Conservation (phyloP, 768 basidiomycete genomes). For the Lyophyllum shimeji region DNA sequence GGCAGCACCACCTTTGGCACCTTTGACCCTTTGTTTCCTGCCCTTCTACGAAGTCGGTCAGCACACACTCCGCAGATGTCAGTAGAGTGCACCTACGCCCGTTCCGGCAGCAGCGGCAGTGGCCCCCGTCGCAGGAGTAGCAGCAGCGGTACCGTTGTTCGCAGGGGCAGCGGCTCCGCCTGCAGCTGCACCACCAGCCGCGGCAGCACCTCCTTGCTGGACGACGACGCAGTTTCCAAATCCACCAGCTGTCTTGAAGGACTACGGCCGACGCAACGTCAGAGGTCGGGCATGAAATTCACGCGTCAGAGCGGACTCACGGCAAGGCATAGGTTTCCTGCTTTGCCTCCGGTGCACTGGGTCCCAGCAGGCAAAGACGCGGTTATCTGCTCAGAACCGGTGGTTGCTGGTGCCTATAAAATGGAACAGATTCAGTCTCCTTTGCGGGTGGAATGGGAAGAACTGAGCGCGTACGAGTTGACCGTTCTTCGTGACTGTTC, state of each 20-base stretch:
- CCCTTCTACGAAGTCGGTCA: slow-evolving; percentile 2
- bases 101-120: slow-evolving; percentile 4
- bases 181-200: slow-evolving; percentile 11
- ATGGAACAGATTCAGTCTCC: too few relatives aligned
- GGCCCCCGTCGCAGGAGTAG: not conserved
- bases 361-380: slow-evolving; percentile 49
- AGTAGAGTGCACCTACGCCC: slow-evolving; percentile 9
- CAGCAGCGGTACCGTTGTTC: slow-evolving; percentile 1
- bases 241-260: slow-evolving; percentile 46
- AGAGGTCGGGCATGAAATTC: not conserved
- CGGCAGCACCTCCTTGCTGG: slow-evolving; percentile 29
- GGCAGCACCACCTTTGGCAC: not conserved
- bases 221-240: slow-evolving; percentile 59
- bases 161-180: slow-evolving; percentile 2
- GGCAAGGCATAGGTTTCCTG: slow-evolving; percentile 47
- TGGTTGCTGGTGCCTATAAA: slow-evolving; percentile 35
- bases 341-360: slow-evolving; percentile 48
- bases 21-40: slow-evolving; percentile 12
- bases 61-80: not conserved
- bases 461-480: slow-evolving; percentile 34
- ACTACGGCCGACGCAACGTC: slow-evolving; percentile 20
- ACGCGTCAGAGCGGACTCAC: slow-evolving; percentile 23
- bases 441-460: not conserved
- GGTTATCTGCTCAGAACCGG: slow-evolving; percentile 38
- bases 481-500: slow-evolving; percentile 45